Evolutionary conservation across 129 eudicot genomes (phyloP).

Genomic region (Gnaphalium uliginosum): DNA sequence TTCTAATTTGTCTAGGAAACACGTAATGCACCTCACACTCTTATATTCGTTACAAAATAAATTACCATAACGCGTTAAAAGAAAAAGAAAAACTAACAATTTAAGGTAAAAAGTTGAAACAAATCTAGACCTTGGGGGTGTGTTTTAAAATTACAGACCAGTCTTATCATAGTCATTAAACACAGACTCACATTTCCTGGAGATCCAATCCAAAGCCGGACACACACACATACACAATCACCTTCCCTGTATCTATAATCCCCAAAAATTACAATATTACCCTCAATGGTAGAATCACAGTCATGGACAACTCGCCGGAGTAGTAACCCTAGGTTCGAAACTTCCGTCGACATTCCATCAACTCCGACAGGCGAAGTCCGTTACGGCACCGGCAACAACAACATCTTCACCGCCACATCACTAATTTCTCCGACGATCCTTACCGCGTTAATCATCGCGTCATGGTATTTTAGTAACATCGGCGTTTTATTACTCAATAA

Average conservation of each 20-base stretch:
- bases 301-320: slow-evolving; percentile 89
- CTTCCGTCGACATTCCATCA: slow-evolving; percentile 61
- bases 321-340: slow-evolving; percentile 79
- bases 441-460: slow-evolving; percentile 66
- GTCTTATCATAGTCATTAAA: not conserved
- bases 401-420: slow-evolving; percentile 34
- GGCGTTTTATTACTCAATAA: slow-evolving; percentile 88
- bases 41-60: too few species aligned
- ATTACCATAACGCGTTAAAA: too few species aligned
- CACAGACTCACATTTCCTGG: not conserved
- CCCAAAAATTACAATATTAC: slow-evolving; percentile 1
- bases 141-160: not conserved
- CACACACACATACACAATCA: not conserved
- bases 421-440: slow-evolving; percentile 48
- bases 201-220: slow-evolving; percentile 11
- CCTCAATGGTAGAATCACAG: slow-evolving; percentile 77
- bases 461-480: slow-evolving; percentile 86
- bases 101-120: not conserved
- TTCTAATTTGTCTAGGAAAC: too few species aligned
- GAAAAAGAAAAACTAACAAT: too few species aligned
- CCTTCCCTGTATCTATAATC: not conserved
- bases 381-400: slow-evolving; percentile 36
- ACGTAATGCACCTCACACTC: too few species aligned
- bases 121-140: not conserved
- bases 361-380: slow-evolving; percentile 78